Percentiles rank a stretch among this genome's conserved stretches.
phyloP scores from a whole-genome alignment of 306 rosid species.

The Fragaria nilgerrensis region DNA sequence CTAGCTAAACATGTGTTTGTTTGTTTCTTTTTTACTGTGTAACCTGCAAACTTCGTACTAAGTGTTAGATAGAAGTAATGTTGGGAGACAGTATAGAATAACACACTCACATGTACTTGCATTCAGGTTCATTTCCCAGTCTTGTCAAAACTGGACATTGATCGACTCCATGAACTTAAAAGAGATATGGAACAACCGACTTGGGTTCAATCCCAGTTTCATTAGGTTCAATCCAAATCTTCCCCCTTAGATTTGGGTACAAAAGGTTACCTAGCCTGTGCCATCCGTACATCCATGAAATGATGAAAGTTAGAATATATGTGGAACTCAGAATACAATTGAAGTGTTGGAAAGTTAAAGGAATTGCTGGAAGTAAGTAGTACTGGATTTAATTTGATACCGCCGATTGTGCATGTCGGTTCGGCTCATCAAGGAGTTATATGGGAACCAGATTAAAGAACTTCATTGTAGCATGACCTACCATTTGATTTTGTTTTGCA shows the following conservation, averaged over 20 bases:
- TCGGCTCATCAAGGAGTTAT: slow-evolving; percentile 87
- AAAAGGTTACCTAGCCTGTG: neutral
- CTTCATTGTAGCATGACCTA: slow-evolving; percentile 82
- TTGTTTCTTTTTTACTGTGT: too few species aligned
- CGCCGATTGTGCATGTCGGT: slow-evolving; percentile 53
- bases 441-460: slow-evolving; percentile 83
- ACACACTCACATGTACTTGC: too few species aligned
- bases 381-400: neutral
- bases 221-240: neutral
- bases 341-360: neutral
- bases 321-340: neutral
- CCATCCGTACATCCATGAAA: neutral
- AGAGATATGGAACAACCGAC: too few species aligned
- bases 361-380: slow-evolving; percentile 1
- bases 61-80: too few species aligned
- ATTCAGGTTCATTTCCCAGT: too few species aligned
- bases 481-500: slow-evolving; percentile 66
- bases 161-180: too few species aligned
- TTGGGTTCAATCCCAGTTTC: too few species aligned
- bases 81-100: too few species aligned
- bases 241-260: neutral
- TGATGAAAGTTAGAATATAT: neutral
- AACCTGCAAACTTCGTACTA: too few species aligned
- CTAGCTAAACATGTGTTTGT: too few species aligned
- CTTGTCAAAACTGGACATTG: too few species aligned